Percentiles rank a stretch among this genome's conserved stretches.
These are phyloP conservation scores for Gigaspora rosea DNA, from an alignment of 192 early-diverging fungal species.

Conservation along the genomic window DNA sequence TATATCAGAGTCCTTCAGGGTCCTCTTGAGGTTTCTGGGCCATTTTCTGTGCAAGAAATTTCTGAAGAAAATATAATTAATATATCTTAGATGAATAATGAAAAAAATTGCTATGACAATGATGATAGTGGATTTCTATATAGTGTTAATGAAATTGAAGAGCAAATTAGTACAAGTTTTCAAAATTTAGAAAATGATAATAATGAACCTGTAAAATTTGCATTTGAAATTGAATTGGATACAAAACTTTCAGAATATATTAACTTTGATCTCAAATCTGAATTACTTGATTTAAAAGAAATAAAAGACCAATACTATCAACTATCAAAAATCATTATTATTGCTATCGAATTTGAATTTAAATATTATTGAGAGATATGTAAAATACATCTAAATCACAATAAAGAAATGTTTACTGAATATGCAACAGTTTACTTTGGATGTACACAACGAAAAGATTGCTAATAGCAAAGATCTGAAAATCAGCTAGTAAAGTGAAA, in stretches of 20 bases:
- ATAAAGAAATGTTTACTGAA: background rate
- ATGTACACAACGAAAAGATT: background rate
- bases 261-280: background rate
- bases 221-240: conserved; percentile 5
- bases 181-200: background rate
- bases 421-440: background rate
- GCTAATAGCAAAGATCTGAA: background rate
- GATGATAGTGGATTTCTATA: too few relatives aligned
- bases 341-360: conserved; percentile 8
- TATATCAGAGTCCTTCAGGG: too few relatives aligned
- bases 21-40: too few relatives aligned
- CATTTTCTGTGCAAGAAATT: too few relatives aligned
- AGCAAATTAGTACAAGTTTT: background rate
- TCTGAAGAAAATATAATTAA: too few relatives aligned
- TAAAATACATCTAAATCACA: conserved; percentile 2
- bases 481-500: conserved; percentile 3
- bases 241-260: background rate
- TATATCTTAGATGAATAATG: too few relatives aligned
- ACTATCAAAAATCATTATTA: background rate
- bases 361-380: conserved; percentile 3
- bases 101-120: too few relatives aligned
- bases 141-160: background rate
- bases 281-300: background rate
- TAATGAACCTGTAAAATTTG: conserved; percentile 8
- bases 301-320: conserved; percentile 1